These are phyloP conservation scores for Agaricus blazei DNA, from an alignment of 768 basidiomycete genomes.

Conservation along the genomic window DNA sequence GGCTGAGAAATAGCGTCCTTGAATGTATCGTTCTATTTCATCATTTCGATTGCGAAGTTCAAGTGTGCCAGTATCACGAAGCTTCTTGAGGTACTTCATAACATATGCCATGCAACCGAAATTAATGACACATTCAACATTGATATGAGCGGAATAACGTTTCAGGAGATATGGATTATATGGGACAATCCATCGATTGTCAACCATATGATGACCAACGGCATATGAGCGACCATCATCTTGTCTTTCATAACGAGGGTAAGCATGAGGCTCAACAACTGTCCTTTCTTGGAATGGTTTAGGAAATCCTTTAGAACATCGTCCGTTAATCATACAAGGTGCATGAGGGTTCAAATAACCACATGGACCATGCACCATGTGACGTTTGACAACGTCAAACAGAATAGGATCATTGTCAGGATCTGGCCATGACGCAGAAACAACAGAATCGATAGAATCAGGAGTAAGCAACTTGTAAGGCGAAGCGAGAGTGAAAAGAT, in stretches of 20 bases:
- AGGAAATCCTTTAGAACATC: constrained; percentile 41
- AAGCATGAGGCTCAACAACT: constrained; percentile 30
- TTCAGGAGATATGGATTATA: constrained; percentile 30
- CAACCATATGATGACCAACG: constrained; percentile 8
- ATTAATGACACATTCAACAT: constrained; percentile 36
- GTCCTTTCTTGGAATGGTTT: constrained; percentile 32
- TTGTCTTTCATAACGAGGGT: constrained; percentile 29
- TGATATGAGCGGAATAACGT: constrained; percentile 41
- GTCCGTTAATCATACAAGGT: constrained; percentile 35
- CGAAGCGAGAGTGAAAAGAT: constrained; percentile 36
- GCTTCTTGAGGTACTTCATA: constrained; percentile 48
- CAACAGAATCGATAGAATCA: constrained; percentile 31
- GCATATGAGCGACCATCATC: constrained; percentile 31
- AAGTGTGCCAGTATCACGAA: constrained; percentile 33
- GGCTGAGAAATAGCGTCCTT: constrained; percentile 30
- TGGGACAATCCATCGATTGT: constrained; percentile 40
- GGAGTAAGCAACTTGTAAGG: constrained; percentile 27
- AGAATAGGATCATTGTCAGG: constrained; percentile 30
- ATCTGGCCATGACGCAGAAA: constrained; percentile 41
- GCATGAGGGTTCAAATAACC: constrained; percentile 25
- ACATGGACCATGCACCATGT: constrained; percentile 37
- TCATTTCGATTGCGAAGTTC: constrained; percentile 25
- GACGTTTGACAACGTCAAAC: constrained; percentile 28
- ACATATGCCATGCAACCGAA: constrained; percentile 39
- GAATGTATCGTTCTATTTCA: constrained; percentile 32